Conservation (phyloP, 106 monocot species). For the Platanthera zijinensis region DNA sequence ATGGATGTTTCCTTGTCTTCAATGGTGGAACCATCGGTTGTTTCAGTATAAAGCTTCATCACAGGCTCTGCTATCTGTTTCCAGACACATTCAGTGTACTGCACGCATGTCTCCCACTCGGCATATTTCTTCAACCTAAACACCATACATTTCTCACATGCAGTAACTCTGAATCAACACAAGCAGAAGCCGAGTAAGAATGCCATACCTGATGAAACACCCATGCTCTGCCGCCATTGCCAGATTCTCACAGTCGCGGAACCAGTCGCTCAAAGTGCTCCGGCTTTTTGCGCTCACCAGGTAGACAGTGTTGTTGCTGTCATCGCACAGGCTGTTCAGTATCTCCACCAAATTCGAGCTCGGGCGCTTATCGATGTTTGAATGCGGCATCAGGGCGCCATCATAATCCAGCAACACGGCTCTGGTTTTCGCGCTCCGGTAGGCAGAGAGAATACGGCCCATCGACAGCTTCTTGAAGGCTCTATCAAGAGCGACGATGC, state of each 20-base stretch:
- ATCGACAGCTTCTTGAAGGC: slow-evolving; percentile 42
- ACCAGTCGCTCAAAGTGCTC: slow-evolving; percentile 33
- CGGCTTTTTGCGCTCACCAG: slow-evolving; percentile 34
- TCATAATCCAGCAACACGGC: slow-evolving; percentile 44
- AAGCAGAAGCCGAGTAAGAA: background rate
- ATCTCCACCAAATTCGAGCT: slow-evolving; percentile 21
- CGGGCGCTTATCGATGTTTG: slow-evolving; percentile 34
- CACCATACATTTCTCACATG: background rate
- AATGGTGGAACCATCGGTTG: slow-evolving; percentile 12
- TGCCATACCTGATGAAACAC: slow-evolving; percentile 28
- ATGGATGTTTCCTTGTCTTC: slow-evolving; percentile 13
- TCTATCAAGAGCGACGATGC: slow-evolving; percentile 38
- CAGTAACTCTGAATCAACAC: background rate
- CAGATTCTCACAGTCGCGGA: slow-evolving; percentile 31
- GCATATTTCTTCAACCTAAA: slow-evolving; percentile 5
- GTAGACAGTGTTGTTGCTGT: slow-evolving; percentile 33
- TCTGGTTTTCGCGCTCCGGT: slow-evolving; percentile 24
- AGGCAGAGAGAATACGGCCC: slow-evolving; percentile 36
- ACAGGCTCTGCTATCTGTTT: slow-evolving; percentile 10
- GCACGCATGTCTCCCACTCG: slow-evolving; percentile 10
- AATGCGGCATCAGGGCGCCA: slow-evolving; percentile 42
- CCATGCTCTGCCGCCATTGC: slow-evolving; percentile 43
- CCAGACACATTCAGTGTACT: slow-evolving; percentile 3
- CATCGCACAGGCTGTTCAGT: slow-evolving; percentile 30
- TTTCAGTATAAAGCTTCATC: slow-evolving; percentile 11